Base-by-base conservation (phyloP, 1,284 basidiomycete species). In the Ustilago hordei region DNA sequence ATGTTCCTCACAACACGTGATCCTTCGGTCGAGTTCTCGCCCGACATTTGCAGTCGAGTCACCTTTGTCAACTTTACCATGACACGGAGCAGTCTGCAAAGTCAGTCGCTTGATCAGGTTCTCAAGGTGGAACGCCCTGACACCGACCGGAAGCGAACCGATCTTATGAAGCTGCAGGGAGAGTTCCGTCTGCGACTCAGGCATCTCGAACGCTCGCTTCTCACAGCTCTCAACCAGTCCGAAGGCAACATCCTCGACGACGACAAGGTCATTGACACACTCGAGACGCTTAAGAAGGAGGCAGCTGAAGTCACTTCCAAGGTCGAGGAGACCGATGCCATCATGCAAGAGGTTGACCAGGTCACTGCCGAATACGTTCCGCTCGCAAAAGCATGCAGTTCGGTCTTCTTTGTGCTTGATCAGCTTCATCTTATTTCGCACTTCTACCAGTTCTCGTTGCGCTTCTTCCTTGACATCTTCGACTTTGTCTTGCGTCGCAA, bases 41-140 rank as follows among this genome's bases (percentile, higher is more conserved):
- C 97, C 1, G 96, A 99, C 86, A 95, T 99, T 74, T 99, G 96
- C 89, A 97, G 95, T 88, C 91, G 97, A 69, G 97, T 99, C 41
- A 97, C 96, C 0, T 98, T 99, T 85, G 96, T 99, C 89, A 99
- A 99, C 89, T 99, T 99, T 87, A 99, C 96, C 17, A 99, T 99
- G 94, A 99, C 97, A 0, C 91, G 95, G 69, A 95, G 95, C 86
- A 98, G 95, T 90, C 89, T 99, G 41, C 96, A 99, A 87, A 98
- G 95, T 75, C 97, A 99, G 87, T 97, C 95, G 0, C 90, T 99
- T 56, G 95, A 98, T 86, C 95, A 98, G 86, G 95, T 99, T 2
- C 90, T 99, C 74, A 96, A 96, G 85, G 94, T 94, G 52, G 97
- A 99, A 86, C 91, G 97, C 13, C 95, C 98, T 0, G 97, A 98